Base-by-base conservation (phyloP, 2,329 filamentous ascomycete genomes). In the Mariannaea sp. region DNA sequence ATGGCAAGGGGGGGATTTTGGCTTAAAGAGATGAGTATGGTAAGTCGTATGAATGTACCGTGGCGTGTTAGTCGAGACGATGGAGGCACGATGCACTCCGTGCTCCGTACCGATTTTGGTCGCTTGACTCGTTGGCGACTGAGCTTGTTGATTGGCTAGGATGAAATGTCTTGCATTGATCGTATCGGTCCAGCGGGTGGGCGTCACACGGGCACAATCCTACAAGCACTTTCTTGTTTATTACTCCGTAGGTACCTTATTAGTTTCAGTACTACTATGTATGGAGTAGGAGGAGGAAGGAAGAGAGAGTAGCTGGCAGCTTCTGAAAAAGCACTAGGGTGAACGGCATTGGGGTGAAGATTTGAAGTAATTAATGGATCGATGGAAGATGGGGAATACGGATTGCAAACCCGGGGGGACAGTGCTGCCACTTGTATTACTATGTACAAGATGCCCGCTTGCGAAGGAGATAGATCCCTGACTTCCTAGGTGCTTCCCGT, bases 121-220 rank as follows among this genome's bases (percentile, higher is more conserved):
- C n/a, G n/a, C n/a, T n/a, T n/a, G n/a, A n/a, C n/a, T n/a, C n/a
- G n/a, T n/a, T n/a, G n/a, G n/a, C n/a, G n/a, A n/a, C n/a, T n/a
- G n/a, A n/a, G n/a, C n/a, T n/a, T n/a, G n/a, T n/a, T n/a, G n/a
- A n/a, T n/a, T n/a, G n/a, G n/a, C n/a, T n/a, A n/a, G n/a, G n/a
- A n/a, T n/a, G n/a, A n/a, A 32, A 58, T 58, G 56, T 55, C 56
- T 54, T 57, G 56, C 56, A 58, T 54, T 38, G 19, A 35, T 35
- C 44, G 50, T 49, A 58, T 59, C 56, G 56, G 54, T 33, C 43
- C 47, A 59, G 55, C 54, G 54, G 56, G 54, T 36, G 30, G 27
- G 36, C 41, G 42, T 45, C 13, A 33, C 16, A 33, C 27, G 48
- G n/a, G 36, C 35, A 30, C 32, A 10, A 24, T 40, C 32, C 30